A percentile compares a stretch with the other conserved stretches of the same genome.
Conservation (phyloP, 1,139 yeast genomes). For the Pichiaceae sp. region DNA sequence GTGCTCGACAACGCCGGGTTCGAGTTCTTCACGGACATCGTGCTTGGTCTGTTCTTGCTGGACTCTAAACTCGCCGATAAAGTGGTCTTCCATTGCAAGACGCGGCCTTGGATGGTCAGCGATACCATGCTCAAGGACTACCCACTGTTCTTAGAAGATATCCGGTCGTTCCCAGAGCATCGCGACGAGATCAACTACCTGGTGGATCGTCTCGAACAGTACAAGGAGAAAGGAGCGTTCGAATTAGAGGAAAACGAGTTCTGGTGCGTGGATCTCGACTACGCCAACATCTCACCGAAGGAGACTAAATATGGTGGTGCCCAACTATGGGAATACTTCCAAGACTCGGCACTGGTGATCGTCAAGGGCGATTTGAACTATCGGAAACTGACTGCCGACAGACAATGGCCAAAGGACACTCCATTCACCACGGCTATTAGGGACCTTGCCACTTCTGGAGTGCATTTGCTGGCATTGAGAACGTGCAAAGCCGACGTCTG, state of each 20-base stretch:
- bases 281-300: constrained; percentile 54
- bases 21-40: constrained; percentile 84
- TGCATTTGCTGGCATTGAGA: constrained; percentile 68
- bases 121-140: constrained; percentile 87
- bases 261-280: constrained; percentile 79
- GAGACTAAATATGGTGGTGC: constrained; percentile 52
- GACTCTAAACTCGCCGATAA: constrained; percentile 56
- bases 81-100: constrained; percentile 80
- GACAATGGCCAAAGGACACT: constrained; percentile 79
- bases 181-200: constrained; percentile 36
- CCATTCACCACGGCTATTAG: constrained; percentile 66
- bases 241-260: constrained; percentile 57
- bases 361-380: constrained; percentile 96
- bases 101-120: constrained; percentile 95
- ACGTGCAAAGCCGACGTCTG: constrained; percentile 97
- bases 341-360: constrained; percentile 58
- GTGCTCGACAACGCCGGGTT: constrained; percentile 94
- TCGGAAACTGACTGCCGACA: constrained; percentile 87
- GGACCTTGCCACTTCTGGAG: constrained; percentile 49
- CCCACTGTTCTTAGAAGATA: constrained; percentile 46
- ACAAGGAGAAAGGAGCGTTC: constrained; percentile 43
- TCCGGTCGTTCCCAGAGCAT: constrained; percentile 44
- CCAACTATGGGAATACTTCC: constrained; percentile 41
- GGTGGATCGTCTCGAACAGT: constrained; percentile 40
- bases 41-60: constrained; percentile 64